Evolutionary conservation across 2,329 filamentous ascomycete genomes (phyloP), one percentile per base, ranked within the genome.

Genomic region (Phialophora expanda): DNA sequence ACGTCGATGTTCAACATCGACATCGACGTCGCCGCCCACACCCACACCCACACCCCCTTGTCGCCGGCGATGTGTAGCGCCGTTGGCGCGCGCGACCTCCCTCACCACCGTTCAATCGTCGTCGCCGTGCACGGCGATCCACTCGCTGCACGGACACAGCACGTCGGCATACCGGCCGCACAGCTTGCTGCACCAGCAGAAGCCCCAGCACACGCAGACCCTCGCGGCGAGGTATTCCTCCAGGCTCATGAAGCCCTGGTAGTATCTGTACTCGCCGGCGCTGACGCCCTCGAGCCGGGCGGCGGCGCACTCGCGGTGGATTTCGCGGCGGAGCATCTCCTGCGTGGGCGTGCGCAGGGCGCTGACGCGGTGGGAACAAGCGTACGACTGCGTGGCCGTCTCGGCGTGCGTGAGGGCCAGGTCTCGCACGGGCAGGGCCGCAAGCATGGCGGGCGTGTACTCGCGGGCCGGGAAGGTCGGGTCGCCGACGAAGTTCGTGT

Each of bases 121-220:
- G 12, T 67, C 64, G 28, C 59, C 56, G 41, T 63, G 41, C 61
- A 72, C 46, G 38, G 54, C 57, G 12, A 69, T 48, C 48, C 60
- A 61, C 50, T 66, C 50, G 59, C 20, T 64, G 66, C 71, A 73
- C n/a, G 70, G 70, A 32, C 71, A 73, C 28, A 68, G 24, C 56
- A 73, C 50, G 34, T 73, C 71, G 28, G 53, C 67, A 32, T 66
- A 73, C 38, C 66, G 59, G n/a, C 66, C 69, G 65, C 71, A 73
- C 50, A 73, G 50, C 61, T 69, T 69, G 26, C 44, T 63, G 64
- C 71, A 73, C 48, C 56, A 66, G 62, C 71, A 73, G 8, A 24
- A 51, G 22, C 62, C 68, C 71, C 71, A 73, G 65, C 71, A 73
- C 22, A 73, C 61, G 55, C 71, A 73, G 24, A 73, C 57, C 4